Conservation (phyloP, 148 eudicot genomes). For the Silene conica region DNA sequence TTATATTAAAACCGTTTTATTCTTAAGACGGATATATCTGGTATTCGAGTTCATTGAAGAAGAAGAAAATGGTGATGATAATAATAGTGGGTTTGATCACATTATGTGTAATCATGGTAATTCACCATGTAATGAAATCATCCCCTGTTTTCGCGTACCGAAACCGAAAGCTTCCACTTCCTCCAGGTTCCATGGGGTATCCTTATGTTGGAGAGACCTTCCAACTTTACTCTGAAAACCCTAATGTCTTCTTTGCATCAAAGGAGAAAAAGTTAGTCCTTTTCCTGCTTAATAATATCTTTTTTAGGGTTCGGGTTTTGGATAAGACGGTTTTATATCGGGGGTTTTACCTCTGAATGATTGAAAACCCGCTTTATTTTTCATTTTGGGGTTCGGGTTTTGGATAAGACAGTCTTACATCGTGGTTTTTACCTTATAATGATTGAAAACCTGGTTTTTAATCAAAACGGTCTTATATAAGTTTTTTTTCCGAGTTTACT, state of each 20-base stretch:
- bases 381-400: background rate
- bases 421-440: background rate
- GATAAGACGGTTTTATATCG: background rate
- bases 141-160: conserved; percentile 20
- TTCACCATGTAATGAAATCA: conserved; percentile 21
- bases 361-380: background rate
- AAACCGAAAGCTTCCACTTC: conserved; percentile 46
- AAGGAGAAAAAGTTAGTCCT: conserved; percentile 70
- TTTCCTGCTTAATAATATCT: background rate
- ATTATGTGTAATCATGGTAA: conserved; percentile 14
- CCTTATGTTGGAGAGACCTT: conserved; percentile 90
- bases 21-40: background rate
- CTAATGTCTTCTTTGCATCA: conserved; percentile 80
- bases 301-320: background rate
- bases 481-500: background rate
- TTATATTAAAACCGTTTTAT: too few relatives aligned
- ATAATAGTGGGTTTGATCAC: conserved; percentile 24
- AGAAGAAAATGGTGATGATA: conserved; percentile 13
- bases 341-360: background rate
- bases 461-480: background rate
- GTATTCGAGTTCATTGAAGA: background rate
- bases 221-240: conserved; percentile 84
- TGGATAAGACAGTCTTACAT: background rate
- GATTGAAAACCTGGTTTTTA: background rate
- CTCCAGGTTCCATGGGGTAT: conserved; percentile 91